Conservation (phyloP, 169 alveolate genomes). For the Babesia divergens region DNA sequence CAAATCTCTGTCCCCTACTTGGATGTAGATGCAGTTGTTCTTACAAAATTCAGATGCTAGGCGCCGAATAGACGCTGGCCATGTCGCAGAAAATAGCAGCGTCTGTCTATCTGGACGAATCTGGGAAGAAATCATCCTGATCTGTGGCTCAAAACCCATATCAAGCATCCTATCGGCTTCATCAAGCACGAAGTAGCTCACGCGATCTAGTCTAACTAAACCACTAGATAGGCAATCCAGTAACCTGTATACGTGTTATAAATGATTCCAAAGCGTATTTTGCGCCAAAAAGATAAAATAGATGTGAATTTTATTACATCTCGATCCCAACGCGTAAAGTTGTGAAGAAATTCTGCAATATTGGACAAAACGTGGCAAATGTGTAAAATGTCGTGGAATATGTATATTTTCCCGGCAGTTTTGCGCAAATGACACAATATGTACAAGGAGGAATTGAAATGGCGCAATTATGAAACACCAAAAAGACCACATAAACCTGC, state of each 20-base stretch:
- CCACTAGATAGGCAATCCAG: constrained; percentile 87
- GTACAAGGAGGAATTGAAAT: no score
- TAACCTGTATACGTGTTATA: constrained; percentile 68
- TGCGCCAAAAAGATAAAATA: background rate
- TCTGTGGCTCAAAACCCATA: constrained; percentile 94
- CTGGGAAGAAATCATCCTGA: constrained; percentile 82
- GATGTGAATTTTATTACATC: no score
- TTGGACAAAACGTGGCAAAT: background rate
- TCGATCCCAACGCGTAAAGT: no score
- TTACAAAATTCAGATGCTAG: constrained; percentile 87
- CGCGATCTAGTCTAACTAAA: constrained; percentile 80
- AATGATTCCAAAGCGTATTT: background rate
- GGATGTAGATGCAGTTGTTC: constrained; percentile 82
- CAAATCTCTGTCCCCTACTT: constrained; percentile 86
- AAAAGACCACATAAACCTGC: background rate
- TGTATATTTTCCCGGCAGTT: background rate
- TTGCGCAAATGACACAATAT: background rate
- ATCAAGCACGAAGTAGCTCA: constrained; percentile 91
- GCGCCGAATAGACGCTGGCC: constrained; percentile 86
- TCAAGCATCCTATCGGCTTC: constrained; percentile 98
- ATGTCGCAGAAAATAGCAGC: constrained; percentile 91
- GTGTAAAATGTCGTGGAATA: background rate
- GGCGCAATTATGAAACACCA: background rate
- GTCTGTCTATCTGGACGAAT: constrained; percentile 91
- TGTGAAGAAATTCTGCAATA: no score